Percentiles rank a stretch among this genome's conserved stretches.
Conservation (phyloP, 257 asterid genomes). For the Scutellaria barbata region DNA sequence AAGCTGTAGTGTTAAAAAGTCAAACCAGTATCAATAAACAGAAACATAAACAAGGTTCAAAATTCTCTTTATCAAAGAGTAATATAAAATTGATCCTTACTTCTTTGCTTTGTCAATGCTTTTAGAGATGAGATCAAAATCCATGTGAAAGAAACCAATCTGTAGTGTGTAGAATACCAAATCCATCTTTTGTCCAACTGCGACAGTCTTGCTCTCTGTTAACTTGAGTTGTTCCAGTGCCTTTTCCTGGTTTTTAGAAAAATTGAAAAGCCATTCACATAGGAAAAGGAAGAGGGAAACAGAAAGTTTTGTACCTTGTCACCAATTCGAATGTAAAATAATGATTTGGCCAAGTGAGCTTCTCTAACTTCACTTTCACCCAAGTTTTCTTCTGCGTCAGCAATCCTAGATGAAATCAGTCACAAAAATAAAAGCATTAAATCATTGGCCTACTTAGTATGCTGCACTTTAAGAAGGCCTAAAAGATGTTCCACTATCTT, state of each 20-base stretch:
- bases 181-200: slow-evolving; percentile 99
- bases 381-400: slow-evolving; percentile 92
- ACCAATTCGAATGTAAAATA: slow-evolving; percentile 73
- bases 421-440: slow-evolving; percentile 32
- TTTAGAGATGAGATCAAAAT: slow-evolving; percentile 87
- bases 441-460: background rate
- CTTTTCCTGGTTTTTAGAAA: slow-evolving; percentile 63
- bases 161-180: slow-evolving; percentile 79
- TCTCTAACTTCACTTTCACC: slow-evolving; percentile 98
- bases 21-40: slow-evolving; percentile 32
- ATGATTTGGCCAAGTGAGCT: slow-evolving; percentile 89
- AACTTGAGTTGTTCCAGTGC: slow-evolving; percentile 93
- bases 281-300: background rate
- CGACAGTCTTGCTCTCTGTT: slow-evolving; percentile 95
- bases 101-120: slow-evolving; percentile 96
- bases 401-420: slow-evolving; percentile 61
- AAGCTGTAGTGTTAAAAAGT: slow-evolving; percentile 54
- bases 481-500: slow-evolving; percentile 11
- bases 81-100: slow-evolving; percentile 46
- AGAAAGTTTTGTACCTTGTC: slow-evolving; percentile 54
- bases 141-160: slow-evolving; percentile 90
- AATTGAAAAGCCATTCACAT: slow-evolving; percentile 15
- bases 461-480: slow-evolving; percentile 3
- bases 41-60: background rate
- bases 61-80: background rate